Base-by-base conservation (phyloP, 495 filamentous ascomycete genomes). In the Lichina pygmaea region DNA sequence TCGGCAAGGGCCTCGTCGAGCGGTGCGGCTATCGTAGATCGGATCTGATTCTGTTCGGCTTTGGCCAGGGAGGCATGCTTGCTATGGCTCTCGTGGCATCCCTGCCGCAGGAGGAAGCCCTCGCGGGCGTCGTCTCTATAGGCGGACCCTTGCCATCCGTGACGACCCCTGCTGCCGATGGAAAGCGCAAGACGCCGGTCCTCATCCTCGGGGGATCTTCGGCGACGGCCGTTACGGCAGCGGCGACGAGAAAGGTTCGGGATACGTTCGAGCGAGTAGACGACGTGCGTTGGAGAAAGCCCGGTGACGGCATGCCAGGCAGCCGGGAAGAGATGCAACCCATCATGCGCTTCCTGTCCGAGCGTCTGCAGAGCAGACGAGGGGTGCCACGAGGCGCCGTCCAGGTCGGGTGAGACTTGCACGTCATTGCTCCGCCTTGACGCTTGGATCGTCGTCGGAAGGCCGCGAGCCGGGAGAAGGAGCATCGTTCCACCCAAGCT, bases 311-410 rank as follows among this genome's bases (percentile, higher is more conserved):
- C 8, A 93, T 94, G 89, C 81, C 85, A 17, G 59, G 62, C 48
- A 82, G 64, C 57, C 62, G 76, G 44, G 84, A 93, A 16, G 86
- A 97, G 67, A 83, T 89, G 73, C 49, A 81, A 49, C 86, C 89
- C 3, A 71, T 94, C 42, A 94, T 97, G 86, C 67, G 73, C 54
- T 97, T 94, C 60, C 80, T 94, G 55, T 81, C 78, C 0, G 66
- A 80, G 46, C 66, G 80, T 51, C 58, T 97, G 55, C 62, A 64
- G 57, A 85, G 71, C 61, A 65, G 66, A 43, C 58, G 62, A 50
- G 74, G 72, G 24, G 67, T 77, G 41, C 75, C 72, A 6, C 62
- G 66, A 50, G 74, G 72, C 6, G 67, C 63, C 54, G 61, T 76
- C 33, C 72, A 78, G 56, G 49, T 77, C 47, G 49, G 41, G 5